These are phyloP conservation scores for Syncephalastrum contaminatum DNA, from an alignment of 371 early-diverging fungal species.

Conservation along the genomic window DNA sequence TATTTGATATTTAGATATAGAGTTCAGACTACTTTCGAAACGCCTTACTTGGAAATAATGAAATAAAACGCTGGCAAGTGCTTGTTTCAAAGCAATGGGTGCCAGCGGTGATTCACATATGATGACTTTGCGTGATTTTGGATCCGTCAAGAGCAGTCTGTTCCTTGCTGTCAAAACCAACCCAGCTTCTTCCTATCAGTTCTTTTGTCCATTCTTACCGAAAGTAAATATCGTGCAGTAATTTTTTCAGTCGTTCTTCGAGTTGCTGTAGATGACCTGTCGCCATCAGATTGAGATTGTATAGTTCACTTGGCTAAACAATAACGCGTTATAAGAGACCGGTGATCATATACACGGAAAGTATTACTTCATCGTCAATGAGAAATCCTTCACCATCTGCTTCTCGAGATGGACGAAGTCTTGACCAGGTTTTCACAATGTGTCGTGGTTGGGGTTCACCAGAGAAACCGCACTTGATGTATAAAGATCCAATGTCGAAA, in stretches of 20 bases:
- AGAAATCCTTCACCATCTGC: conserved; percentile 46
- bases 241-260: conserved; percentile 38
- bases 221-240: conserved; percentile 48
- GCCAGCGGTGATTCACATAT: conserved; percentile 78
- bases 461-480: conserved; percentile 86
- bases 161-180: background rate
- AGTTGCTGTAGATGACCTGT: conserved; percentile 31
- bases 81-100: conserved; percentile 72
- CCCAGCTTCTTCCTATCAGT: background rate
- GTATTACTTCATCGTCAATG: conserved; percentile 40
- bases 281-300: conserved; percentile 52
- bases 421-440: conserved; percentile 56
- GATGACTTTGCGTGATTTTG: conserved; percentile 85
- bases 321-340: background rate
- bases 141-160: conserved; percentile 77
- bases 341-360: background rate
- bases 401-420: conserved; percentile 25
- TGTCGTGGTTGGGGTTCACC: conserved; percentile 84
- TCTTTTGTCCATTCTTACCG: conserved; percentile 25
- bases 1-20: conserved; percentile 15
- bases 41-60: conserved; percentile 71
- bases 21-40: background rate
- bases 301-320: conserved; percentile 42
- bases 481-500: conserved; percentile 81
- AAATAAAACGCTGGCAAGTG: conserved; percentile 73